These are phyloP conservation scores for Haplosporangium sp. DNA, from an alignment of 371 early-diverging fungal genomes.

Conservation along the genomic window DNA sequence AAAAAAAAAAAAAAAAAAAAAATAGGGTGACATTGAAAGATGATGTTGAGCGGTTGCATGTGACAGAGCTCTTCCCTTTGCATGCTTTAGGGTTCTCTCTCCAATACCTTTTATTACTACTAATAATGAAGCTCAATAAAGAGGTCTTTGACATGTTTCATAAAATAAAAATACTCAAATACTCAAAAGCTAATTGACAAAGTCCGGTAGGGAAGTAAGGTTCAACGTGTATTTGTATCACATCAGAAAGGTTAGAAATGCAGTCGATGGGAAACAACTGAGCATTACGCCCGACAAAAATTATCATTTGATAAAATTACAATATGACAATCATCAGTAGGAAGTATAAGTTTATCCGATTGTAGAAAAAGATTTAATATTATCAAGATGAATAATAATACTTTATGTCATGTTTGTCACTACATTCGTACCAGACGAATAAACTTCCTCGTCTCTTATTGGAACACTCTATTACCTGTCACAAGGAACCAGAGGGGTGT, in stretches of 20 bases:
- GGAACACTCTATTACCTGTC: no score
- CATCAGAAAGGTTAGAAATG: neutral
- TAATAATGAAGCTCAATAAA: neutral
- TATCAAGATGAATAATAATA: no score
- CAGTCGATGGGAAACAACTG: neutral
- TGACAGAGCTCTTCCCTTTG: neutral
- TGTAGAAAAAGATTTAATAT: no score
- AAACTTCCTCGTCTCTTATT: no score
- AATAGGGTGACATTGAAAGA: neutral
- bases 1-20: conserved; percentile 12
- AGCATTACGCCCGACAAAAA: no score
- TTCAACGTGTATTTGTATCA: neutral
- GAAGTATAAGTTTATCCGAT: no score
- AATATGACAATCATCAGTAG: no score
- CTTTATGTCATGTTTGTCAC: no score
- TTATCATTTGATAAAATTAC: no score
- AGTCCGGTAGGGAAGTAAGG: neutral
- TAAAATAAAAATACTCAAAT: neutral
- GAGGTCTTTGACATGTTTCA: neutral
- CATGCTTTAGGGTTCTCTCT: neutral
- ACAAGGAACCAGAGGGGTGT: no score
- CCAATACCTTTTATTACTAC: neutral
- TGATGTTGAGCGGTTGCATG: neutral
- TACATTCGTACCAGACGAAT: no score
- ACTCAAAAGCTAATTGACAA: no score